Percentiles rank a stretch among this genome's conserved stretches.
Evolutionary conservation across 495 filamentous ascomycete genomes (phyloP).

Genomic region (Aspergillus homomorphus): DNA sequence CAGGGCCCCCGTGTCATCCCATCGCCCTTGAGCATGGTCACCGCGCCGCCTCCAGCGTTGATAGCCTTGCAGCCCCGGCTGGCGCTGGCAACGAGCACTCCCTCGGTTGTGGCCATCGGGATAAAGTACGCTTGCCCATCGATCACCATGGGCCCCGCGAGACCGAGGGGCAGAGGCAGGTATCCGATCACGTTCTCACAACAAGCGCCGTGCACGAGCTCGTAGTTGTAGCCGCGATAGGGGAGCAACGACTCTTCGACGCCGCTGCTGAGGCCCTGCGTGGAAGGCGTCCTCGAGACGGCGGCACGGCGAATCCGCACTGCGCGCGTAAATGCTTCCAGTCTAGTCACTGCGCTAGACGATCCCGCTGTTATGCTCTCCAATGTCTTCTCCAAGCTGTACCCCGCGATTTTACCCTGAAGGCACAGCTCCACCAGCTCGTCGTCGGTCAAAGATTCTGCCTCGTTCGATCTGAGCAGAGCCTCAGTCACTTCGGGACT

Average conservation of each 20-base stretch:
- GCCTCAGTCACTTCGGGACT: conserved; percentile 60
- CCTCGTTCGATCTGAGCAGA: conserved; percentile 75
- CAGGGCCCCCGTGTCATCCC: conserved; percentile 99
- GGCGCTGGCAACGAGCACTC: conserved; percentile 90
- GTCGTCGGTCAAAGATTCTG: conserved; percentile 72
- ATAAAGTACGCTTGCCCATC: conserved; percentile 92
- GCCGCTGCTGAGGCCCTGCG: conserved; percentile 63
- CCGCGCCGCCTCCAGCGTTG: conserved; percentile 89
- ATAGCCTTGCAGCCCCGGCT: conserved; percentile 95
- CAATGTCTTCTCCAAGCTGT: conserved; percentile 77
- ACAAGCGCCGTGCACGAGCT: conserved; percentile 88
- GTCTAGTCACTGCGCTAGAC: conserved; percentile 55
- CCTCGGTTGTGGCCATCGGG: conserved; percentile 98
- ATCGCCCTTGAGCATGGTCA: conserved; percentile 87
- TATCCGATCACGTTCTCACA: conserved; percentile 99
- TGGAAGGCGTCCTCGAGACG: conserved; percentile 80
- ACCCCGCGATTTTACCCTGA: conserved; percentile 86
- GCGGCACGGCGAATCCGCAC: conserved; percentile 88
- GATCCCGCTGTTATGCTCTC: conserved; percentile 52
- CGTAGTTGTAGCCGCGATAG: conserved; percentile 88
- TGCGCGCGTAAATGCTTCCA: conserved; percentile 75
- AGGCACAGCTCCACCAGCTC: conserved; percentile 80
- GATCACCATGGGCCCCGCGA: conserved; percentile 88
- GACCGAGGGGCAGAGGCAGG: conserved; percentile 86
- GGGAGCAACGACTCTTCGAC: conserved; percentile 83